These are phyloP conservation scores for Kazachstania kunashirensis DNA, from an alignment of 805 yeast species.

Conservation along the genomic window DNA sequence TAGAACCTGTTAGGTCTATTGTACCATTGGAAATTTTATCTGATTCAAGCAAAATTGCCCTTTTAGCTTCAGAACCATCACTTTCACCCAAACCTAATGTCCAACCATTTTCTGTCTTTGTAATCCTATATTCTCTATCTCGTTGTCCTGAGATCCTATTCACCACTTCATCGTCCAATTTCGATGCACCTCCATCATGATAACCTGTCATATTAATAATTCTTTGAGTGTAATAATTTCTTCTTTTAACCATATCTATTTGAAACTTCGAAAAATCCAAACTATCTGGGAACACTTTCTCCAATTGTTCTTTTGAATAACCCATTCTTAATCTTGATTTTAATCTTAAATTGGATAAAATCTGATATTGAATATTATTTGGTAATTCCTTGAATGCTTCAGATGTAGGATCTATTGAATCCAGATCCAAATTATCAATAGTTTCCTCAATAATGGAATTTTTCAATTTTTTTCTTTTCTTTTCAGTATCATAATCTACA, in stretches of 20 bases:
- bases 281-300: conserved; percentile 69
- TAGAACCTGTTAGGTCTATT: background rate
- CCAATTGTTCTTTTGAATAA: conserved; percentile 79
- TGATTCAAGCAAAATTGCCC: conserved; percentile 46
- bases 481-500: conserved; percentile 61
- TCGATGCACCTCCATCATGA: conserved; percentile 41
- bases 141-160: conserved; percentile 73
- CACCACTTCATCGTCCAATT: conserved; percentile 25
- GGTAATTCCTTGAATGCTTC: conserved; percentile 71
- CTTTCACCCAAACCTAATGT: conserved; percentile 50
- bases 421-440: conserved; percentile 60
- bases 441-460: conserved; percentile 43
- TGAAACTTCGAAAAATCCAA: conserved; percentile 90
- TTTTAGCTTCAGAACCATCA: conserved; percentile 32
- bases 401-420: conserved; percentile 75
- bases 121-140: conserved; percentile 63
- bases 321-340: conserved; percentile 93
- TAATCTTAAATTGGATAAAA: conserved; percentile 69
- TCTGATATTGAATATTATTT: conserved; percentile 76
- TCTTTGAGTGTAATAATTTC: conserved; percentile 83
- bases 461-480: conserved; percentile 24
- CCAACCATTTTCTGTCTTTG: conserved; percentile 78
- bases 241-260: conserved; percentile 80
- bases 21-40: background rate
- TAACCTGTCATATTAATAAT: conserved; percentile 77